Evolutionary conservation across 345 rosid genomes (phyloP), one percentile per base, ranked within the genome.

Genomic region (Passiflora organensis): DNA sequence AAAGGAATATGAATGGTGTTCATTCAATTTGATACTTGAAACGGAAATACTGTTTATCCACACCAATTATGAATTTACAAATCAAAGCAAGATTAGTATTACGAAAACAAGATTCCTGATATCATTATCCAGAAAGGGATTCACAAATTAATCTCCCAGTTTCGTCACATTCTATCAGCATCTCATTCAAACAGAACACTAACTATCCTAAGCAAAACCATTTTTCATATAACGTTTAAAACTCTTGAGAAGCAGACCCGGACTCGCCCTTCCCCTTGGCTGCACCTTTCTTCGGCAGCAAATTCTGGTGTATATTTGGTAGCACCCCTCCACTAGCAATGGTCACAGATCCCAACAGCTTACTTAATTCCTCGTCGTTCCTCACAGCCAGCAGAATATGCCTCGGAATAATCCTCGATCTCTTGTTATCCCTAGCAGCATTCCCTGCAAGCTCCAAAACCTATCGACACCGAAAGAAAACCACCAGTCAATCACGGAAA

Each of bases 381-480:
- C 67, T 54, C 18, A 63, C 67, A 0, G 67, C 67, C 45, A 63
- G 34, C 16, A 54, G 67, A 18, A 63, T 55, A 16, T 63, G 60
- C 48, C 67, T 63, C 0, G 67, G 67, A 5, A 63, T 18, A n/a
- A 63, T 63, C 20, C 67, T 63, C 13, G 55, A 54, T 48, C 55
- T 63, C 48, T 63, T 63, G 48, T 63, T 63, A 28, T 63, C 67
- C 12, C 67, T 55, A 2, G 67, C 67, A 4, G 67, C 67, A 41
- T 63, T 63, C 0, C 67, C 67, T 17, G 67, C 67, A 22, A 63
- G 67, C 60, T 63, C 67, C 54, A 63, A 48, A 17, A 63, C 55
- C 67, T 63, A 47, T 3, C 43, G 16, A 23, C 15, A 22, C 4
- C n/a, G 10, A 4, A n/a, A n/a, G n/a, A n/a, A 23, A n/a, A 41